phyloP scores from a whole-genome alignment of 176 grass and related monocot species.

The Bonia amplexicaulis region DNA sequence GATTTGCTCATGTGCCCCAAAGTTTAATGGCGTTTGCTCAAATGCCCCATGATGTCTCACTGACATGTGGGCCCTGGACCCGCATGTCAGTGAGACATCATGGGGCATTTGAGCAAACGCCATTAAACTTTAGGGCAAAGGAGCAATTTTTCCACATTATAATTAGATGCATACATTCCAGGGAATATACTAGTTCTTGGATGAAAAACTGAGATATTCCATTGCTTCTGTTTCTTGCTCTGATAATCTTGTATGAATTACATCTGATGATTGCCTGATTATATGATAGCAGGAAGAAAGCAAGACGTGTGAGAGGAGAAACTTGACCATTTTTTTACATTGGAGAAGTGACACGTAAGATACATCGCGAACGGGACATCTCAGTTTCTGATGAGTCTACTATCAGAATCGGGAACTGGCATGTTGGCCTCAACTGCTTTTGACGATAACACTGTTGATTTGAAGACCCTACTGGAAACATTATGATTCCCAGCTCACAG shows the following conservation, averaged over 20 bases:
- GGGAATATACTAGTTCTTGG: neutral
- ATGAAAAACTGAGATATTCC: neutral
- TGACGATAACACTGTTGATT: slow-evolving; percentile 11
- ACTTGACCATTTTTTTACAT: neutral
- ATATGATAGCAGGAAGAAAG: slow-evolving; percentile 44
- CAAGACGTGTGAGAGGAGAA: slow-evolving; percentile 21
- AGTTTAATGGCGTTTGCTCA: no score
- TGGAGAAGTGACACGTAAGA: neutral
- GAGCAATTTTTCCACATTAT: no score
- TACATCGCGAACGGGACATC: neutral
- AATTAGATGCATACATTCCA: neutral
- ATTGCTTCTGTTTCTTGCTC: neutral
- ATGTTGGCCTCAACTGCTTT: neutral
- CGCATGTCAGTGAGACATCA: no score
- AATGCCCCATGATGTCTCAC: no score
- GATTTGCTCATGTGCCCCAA: no score
- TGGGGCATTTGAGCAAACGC: no score
- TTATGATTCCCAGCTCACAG: neutral
- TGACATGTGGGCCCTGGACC: no score
- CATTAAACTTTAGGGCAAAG: no score
- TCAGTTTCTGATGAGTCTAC: neutral
- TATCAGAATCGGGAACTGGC: neutral
- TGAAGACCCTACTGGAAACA: neutral
- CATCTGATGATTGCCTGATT: neutral
- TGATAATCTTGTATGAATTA: neutral